Evolutionary conservation across 2,329 filamentous ascomycete species (phyloP), one percentile per base, ranked within the genome.

Genomic region (Nigrospora osmanthi): DNA sequence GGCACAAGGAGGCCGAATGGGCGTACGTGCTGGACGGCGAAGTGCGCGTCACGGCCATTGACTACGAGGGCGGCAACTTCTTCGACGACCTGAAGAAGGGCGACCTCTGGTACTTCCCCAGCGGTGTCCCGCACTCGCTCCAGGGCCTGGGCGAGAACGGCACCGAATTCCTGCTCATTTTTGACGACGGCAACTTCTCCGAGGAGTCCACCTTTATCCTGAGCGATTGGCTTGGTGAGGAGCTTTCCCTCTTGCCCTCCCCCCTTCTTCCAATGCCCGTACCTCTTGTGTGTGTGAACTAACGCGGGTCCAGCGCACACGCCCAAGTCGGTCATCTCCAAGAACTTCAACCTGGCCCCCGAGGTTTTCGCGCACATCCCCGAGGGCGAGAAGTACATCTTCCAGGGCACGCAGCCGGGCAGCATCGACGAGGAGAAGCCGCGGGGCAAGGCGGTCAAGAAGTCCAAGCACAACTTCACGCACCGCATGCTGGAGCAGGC

Each of bases 1-100:
- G 85, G 85, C 85, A 89, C 69, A 87, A 85, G 54, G 82, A 87
- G 60, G 84, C 83, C 34, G 85, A 89, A 58, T 89, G 85, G 85
- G 83, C 82, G 0, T 88, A 85, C 50, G 80, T 89, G 3, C 74
- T 89, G 1, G 78, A 83, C 46, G 85, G 85, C 42, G 72, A 75
- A 47, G 83, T 86, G 16, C 79, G 85, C 43, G 76, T 89, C 42
- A 87, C 84, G 0, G 85, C 81, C 1, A 73, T 89, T 15, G 84
- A 89, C 62, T 79, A 83, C 36, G 82, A 90, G 49, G 86, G 86
- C 11, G 80, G 85, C 49, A 86, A 80, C 50, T 89, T 88, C 60
- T 77, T 89, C 49, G 86, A 89, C 52, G 86, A 90, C 56, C 65
- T 90, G 17, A 75, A 80, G 56, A 82, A 85, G 56, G 87, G 87